phyloP scores from a whole-genome alignment of 495 filamentous ascomycete species.

The Hyaloscypha variabilis region DNA sequence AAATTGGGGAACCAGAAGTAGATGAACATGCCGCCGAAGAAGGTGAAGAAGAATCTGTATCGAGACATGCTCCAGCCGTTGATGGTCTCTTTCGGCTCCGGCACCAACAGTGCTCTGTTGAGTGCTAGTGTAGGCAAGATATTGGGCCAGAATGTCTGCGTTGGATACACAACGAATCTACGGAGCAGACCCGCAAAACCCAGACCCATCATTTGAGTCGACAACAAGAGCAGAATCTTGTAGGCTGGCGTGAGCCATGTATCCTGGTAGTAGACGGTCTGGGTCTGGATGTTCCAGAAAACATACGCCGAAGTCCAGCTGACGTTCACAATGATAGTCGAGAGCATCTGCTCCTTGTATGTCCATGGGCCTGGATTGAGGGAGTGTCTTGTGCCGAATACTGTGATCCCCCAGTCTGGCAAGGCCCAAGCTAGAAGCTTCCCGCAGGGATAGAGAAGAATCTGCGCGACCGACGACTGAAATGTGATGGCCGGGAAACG shows the following conservation, averaged over 20 bases:
- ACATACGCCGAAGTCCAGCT: conserved; percentile 18
- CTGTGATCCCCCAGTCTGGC: conserved; percentile 52
- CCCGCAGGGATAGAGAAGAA: conserved; percentile 42
- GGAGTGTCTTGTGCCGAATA: conserved; percentile 58
- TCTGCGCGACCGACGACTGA: too few species aligned
- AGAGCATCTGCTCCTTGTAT: conserved; percentile 76
- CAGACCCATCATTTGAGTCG: conserved; percentile 73
- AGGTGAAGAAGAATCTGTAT: conserved; percentile 41
- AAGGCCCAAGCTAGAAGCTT: conserved; percentile 34
- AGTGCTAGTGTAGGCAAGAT: conserved; percentile 65
- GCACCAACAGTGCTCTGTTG: conserved; percentile 71
- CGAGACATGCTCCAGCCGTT: conserved; percentile 47
- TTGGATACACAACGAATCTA: conserved; percentile 65
- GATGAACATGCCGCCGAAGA: conserved; percentile 33
- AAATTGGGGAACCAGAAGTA: conserved; percentile 44
- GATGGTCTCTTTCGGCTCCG: conserved; percentile 56
- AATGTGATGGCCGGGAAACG: too few species aligned
- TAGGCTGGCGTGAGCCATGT: conserved; percentile 66
- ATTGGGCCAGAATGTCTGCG: conserved; percentile 75
- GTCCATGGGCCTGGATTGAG: conserved; percentile 76
- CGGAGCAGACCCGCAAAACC: conserved; percentile 71
- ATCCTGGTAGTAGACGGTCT: conserved; percentile 63
- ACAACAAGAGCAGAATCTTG: conserved; percentile 65
- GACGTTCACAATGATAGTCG: conserved; percentile 66
- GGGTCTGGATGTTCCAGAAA: conserved; percentile 32